Base-by-base conservation (phyloP, 768 basidiomycete species). In the Gyrodon lividus region DNA sequence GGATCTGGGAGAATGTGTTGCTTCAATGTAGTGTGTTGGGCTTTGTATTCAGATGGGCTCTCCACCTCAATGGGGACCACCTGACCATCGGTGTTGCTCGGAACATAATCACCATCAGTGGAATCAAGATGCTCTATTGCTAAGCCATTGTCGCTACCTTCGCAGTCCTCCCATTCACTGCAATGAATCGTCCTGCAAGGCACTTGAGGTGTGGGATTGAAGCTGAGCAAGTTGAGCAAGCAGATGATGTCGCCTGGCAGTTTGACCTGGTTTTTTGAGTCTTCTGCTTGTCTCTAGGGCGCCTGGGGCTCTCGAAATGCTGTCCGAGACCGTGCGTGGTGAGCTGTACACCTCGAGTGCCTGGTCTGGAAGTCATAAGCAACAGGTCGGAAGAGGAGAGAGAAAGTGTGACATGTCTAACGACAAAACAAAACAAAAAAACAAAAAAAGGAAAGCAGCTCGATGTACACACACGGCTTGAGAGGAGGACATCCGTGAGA, bases 241-340 rank as follows among this genome's bases (percentile, higher is more conserved):
- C 24, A 50, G 37, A 16, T 20, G 47, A 16, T 23, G 41, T 16
- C 26, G 46, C 22, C 44, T 52, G 30, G 49, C 5, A 19, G 26
- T 17, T 22, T 19, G 39, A 8, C 51, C 41, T 14, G 50, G 20
- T 4, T 10, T 13, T 38, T 20, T 48, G 50, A 8, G 45, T 52
- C 39, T 62, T 56, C 4, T 35, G 42, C 20, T 53, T 59, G 22
- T 61, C 54, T 12, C 50, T 33, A 9, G 41, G 49, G 33, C 58
- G 61, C 20, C 42, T 47, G 1, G 61, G 66, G 17, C 58, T 64
- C 16, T 40, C 46, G 19, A 64, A 67, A 24, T 56, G 54, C 3
- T 44, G 19, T 1, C 64, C 62, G 8, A 67, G 57, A 5, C 64
- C 61, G 10, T 40, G 41, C 8, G 46, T 46, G 4, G 16, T 42